phyloP scores from a whole-genome alignment of 495 filamentous ascomycete genomes.

The Chaetomium fimeti region DNA sequence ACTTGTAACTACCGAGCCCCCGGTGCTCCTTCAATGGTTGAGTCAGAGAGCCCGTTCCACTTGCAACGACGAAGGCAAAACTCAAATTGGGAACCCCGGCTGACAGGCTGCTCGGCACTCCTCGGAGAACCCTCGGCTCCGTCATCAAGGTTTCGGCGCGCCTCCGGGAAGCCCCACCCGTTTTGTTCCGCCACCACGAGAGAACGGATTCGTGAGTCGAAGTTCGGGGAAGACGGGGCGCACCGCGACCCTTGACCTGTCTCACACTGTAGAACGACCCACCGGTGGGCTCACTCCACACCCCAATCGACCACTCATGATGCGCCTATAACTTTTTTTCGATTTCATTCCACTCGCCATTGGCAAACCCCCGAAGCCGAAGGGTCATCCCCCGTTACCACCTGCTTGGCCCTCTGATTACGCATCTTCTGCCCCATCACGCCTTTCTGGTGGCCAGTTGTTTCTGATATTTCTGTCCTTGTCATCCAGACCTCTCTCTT shows the following conservation, averaged over 20 bases:
- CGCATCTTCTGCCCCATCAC: slow-evolving; percentile 17
- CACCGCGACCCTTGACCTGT: slow-evolving; percentile 4
- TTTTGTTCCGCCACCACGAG: neutral
- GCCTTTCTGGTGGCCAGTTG: slow-evolving; percentile 13
- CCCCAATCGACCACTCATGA: slow-evolving; percentile 20
- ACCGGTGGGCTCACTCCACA: slow-evolving; percentile 9
- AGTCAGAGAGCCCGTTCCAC: neutral
- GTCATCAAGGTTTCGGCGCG: slow-evolving; percentile 4
- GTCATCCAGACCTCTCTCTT: slow-evolving; percentile 13
- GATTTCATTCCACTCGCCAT: slow-evolving; percentile 20
- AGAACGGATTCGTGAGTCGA: neutral
- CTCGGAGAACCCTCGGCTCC: slow-evolving; percentile 22
- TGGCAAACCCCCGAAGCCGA: slow-evolving; percentile 20
- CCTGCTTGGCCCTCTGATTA: slow-evolving; percentile 17
- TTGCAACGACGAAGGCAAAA: neutral
- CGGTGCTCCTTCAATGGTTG: neutral
- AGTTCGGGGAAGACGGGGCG: neutral
- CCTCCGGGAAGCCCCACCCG: neutral
- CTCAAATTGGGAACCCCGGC: neutral
- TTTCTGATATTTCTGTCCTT: slow-evolving; percentile 24
- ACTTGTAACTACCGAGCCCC: neutral
- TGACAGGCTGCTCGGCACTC: slow-evolving; percentile 1
- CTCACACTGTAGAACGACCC: slow-evolving; percentile 15
- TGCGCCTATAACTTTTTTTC: slow-evolving; percentile 19
- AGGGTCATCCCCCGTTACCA: neutral